Evolutionary conservation across 1,284 basidiomycete genomes (phyloP).

Genomic region (Agroathelia rolfsii): DNA sequence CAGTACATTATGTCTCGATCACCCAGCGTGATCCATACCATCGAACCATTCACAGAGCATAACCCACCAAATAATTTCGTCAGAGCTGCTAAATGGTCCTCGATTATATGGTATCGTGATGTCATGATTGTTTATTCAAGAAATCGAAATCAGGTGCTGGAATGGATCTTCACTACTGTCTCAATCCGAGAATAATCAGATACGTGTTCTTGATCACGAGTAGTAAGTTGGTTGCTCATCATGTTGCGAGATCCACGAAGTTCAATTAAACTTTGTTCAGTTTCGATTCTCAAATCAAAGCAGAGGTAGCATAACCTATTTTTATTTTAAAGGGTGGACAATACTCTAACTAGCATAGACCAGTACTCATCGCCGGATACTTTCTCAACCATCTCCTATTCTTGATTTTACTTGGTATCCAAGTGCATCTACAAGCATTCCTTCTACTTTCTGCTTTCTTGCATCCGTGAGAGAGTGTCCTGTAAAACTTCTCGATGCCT

Average conservation of each 20-base stretch:
- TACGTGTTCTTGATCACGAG: slow-evolving; percentile 42
- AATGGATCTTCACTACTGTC: slow-evolving; percentile 50
- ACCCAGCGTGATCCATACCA: slow-evolving; percentile 8
- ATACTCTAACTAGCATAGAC: not conserved
- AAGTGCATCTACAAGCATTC: slow-evolving; percentile 44
- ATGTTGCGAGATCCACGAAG: too few relatives aligned
- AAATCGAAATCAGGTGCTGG: slow-evolving; percentile 39
- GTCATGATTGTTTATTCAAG: slow-evolving; percentile 8
- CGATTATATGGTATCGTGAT: slow-evolving; percentile 2
- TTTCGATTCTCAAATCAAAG: slow-evolving; percentile 4
- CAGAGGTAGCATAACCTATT: slow-evolving; percentile 9
- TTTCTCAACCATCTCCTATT: slow-evolving; percentile 57
- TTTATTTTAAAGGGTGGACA: not conserved
- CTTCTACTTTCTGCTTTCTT: slow-evolving; percentile 70
- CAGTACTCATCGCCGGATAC: slow-evolving; percentile 14
- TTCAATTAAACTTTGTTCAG: not conserved
- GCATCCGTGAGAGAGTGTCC: slow-evolving; percentile 75
- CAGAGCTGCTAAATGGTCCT: slow-evolving; percentile 40
- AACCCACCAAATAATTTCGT: slow-evolving; percentile 31
- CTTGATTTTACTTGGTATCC: slow-evolving; percentile 80
- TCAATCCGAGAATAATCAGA: slow-evolving; percentile 51
- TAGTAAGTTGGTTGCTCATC: slow-evolving; percentile 29
- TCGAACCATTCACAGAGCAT: slow-evolving; percentile 14
- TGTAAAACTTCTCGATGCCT: slow-evolving; percentile 71
- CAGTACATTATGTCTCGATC: slow-evolving; percentile 12